These are phyloP conservation scores for Amanita fuliginea DNA, from an alignment of 768 basidiomycete species.

Conservation along the genomic window DNA sequence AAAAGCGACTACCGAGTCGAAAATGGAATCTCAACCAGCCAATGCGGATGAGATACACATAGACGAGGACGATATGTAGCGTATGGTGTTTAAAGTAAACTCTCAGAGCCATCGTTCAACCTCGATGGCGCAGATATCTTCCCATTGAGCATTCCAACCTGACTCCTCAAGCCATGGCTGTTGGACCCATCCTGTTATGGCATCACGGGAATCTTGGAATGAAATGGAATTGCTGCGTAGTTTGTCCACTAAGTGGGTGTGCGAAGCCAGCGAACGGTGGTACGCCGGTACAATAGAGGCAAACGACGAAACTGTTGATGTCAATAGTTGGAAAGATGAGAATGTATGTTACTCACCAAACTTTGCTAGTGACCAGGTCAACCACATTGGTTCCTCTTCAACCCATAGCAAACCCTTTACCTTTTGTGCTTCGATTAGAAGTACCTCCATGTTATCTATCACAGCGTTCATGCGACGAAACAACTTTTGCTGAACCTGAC, in stretches of 20 bases:
- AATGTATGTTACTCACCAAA: conserved; percentile 41
- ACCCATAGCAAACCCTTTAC: conserved; percentile 66
- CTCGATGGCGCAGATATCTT: conserved; percentile 68
- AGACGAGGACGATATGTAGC: conserved; percentile 63
- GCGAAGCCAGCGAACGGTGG: conserved; percentile 50
- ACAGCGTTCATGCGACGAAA: conserved; percentile 54
- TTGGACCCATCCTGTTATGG: conserved; percentile 55
- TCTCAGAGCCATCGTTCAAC: conserved; percentile 65
- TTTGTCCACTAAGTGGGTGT: conserved; percentile 41
- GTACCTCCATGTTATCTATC: conserved; percentile 52
- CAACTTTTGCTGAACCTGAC: conserved; percentile 45
- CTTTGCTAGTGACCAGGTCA: conserved; percentile 72
- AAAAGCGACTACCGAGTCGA: conserved; percentile 24
- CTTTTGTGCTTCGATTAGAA: conserved; percentile 61
- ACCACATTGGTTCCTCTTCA: conserved; percentile 64
- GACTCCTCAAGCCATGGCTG: conserved; percentile 57
- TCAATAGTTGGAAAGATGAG: conserved; percentile 1
- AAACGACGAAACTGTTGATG: conserved; percentile 37
- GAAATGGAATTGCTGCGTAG: conserved; percentile 56
- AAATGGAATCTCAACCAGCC: conserved; percentile 16
- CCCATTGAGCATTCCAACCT: conserved; percentile 66
- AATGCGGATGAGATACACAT: conserved; percentile 87
- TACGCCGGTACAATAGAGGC: conserved; percentile 51
- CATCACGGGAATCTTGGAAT: conserved; percentile 59
- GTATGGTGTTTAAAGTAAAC: conserved; percentile 5